Evolutionary conservation across 2,329 filamentous ascomycete genomes (phyloP).

Genomic region (Salinomyces thailandicus): DNA sequence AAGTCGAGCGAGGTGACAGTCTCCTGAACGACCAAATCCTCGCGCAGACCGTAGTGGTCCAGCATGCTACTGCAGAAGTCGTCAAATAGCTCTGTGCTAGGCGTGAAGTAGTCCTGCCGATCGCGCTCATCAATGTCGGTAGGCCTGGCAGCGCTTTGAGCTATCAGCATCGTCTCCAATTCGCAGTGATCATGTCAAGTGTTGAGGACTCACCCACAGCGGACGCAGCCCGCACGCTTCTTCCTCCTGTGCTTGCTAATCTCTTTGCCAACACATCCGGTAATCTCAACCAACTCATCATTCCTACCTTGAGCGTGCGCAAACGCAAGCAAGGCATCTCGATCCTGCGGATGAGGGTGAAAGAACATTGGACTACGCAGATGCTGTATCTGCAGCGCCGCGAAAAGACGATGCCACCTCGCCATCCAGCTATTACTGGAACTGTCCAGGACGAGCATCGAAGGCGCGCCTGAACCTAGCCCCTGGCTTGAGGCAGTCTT

Average conservation of each 20-base stretch:
- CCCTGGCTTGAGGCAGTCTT: conserved; percentile 9
- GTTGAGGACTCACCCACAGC: neutral
- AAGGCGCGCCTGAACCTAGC: conserved; percentile 16
- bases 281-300: conserved; percentile 57
- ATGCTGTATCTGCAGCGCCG: conserved; percentile 57
- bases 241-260: conserved; percentile 65
- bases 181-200: too few relatives aligned
- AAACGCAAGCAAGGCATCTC: conserved; percentile 62
- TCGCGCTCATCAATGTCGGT: conserved; percentile 34
- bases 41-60: conserved; percentile 39
- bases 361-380: conserved; percentile 75
- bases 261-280: conserved; percentile 66
- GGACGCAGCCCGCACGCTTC: conserved; percentile 42
- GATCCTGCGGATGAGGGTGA: conserved; percentile 65
- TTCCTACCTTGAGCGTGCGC: conserved; percentile 52
- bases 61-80: conserved; percentile 33
- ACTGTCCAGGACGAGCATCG: conserved; percentile 57
- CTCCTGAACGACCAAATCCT: conserved; percentile 49
- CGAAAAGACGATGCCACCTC: conserved; percentile 61
- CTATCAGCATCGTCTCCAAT: too few relatives aligned
- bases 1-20: conserved; percentile 53
- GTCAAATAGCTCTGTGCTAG: conserved; percentile 31
- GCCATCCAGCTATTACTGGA: conserved; percentile 55
- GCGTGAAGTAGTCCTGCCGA: conserved; percentile 38
- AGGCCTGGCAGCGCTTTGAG: neutral